phyloP scores from a whole-genome alignment of 129 eudicot genomes.

The Mikania micrantha region DNA sequence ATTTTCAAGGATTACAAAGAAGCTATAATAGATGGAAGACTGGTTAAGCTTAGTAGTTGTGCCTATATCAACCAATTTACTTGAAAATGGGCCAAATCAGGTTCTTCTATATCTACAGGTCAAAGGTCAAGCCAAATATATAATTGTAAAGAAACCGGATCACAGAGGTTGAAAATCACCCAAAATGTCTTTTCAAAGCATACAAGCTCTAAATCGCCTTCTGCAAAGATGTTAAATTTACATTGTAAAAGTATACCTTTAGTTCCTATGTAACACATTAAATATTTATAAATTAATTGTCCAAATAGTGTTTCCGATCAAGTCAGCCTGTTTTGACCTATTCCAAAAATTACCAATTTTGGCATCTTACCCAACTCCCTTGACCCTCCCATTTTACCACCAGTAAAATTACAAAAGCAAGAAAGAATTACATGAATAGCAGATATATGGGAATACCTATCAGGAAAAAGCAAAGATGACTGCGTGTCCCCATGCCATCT shows the following conservation, averaged over 20 bases:
- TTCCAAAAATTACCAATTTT: background rate
- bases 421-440: conserved; percentile 11
- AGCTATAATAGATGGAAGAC: background rate
- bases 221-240: background rate
- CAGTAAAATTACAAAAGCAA: background rate
- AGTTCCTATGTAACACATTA: background rate
- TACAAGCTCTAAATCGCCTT: background rate
- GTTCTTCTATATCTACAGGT: background rate
- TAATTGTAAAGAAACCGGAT: background rate
- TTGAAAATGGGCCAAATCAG: background rate
- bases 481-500: conserved; percentile 86
- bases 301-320: background rate
- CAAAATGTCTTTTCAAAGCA: background rate
- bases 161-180: background rate
- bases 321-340: background rate
- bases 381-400: background rate
- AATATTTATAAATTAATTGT: background rate
- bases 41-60: background rate
- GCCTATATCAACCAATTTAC: background rate
- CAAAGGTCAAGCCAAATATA: background rate
- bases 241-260: background rate
- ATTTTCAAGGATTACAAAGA: conserved; percentile 12
- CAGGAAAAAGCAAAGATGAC: conserved; percentile 48
- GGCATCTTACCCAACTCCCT: background rate
- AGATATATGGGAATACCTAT: conserved; percentile 48